Evolutionary conservation across 2,329 filamentous ascomycete species (phyloP).

Genomic region (Fusarium sacchari): DNA sequence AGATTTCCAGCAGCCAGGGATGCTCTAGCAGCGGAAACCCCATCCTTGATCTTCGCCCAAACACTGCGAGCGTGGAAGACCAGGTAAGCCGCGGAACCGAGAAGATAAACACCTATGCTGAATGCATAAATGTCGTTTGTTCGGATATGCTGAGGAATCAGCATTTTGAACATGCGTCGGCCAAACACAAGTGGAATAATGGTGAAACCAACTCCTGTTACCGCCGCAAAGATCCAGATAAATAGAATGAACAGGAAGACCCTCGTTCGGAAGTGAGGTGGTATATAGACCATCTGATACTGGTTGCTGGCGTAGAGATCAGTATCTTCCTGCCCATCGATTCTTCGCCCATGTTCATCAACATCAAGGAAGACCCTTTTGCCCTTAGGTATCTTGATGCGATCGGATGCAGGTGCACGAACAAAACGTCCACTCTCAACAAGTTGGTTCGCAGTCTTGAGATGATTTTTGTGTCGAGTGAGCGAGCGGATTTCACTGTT

Average conservation of each 20-base stretch:
- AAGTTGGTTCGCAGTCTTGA: slow-evolving; percentile 64
- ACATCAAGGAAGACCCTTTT: slow-evolving; percentile 80
- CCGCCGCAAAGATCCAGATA: slow-evolving; percentile 93
- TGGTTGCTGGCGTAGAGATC: slow-evolving; percentile 66
- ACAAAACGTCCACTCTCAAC: slow-evolving; percentile 83
- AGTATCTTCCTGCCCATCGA: slow-evolving; percentile 62
- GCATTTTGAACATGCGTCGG: slow-evolving; percentile 76
- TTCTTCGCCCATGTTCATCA: slow-evolving; percentile 72
- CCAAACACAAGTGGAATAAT: slow-evolving; percentile 89
- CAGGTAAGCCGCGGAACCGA: slow-evolving; percentile 75
- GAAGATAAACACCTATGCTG: slow-evolving; percentile 85
- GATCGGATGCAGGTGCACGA: slow-evolving; percentile 91
- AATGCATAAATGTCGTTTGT: slow-evolving; percentile 98
- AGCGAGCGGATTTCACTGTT: slow-evolving; percentile 50
- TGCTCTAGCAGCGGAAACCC: slow-evolving; percentile 36
- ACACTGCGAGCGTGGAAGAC: slow-evolving; percentile 61
- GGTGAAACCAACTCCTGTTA: slow-evolving; percentile 85
- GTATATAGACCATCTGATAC: slow-evolving; percentile 81
- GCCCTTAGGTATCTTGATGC: slow-evolving; percentile 91
- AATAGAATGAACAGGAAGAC: slow-evolving; percentile 87
- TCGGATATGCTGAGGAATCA: slow-evolving; percentile 76
- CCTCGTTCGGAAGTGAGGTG: slow-evolving; percentile 82
- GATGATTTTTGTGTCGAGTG: slow-evolving; percentile 54
- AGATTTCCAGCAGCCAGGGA: slow-evolving; percentile 38
- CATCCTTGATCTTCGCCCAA: slow-evolving; percentile 46